Evolutionary conservation across 257 asterid genomes (phyloP).

Genomic region (Salvia hispanica): DNA sequence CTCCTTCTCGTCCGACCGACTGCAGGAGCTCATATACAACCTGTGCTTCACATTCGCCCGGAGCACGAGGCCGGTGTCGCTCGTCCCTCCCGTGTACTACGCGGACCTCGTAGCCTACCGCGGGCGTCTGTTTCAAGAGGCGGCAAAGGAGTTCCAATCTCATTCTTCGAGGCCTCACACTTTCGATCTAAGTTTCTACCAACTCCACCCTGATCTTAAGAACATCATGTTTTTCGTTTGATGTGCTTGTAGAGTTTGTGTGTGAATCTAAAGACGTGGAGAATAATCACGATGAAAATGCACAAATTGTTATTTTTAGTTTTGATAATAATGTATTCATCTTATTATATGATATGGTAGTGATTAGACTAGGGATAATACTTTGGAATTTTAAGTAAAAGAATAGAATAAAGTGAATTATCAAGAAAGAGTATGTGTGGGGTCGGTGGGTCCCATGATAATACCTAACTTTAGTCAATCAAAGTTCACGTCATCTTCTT

Average conservation of each 20-base stretch:
- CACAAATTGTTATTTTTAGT: too few relatives aligned
- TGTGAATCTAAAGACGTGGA: constrained; percentile 25
- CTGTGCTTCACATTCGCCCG: constrained; percentile 72
- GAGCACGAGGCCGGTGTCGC: constrained; percentile 70
- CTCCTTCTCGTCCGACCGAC: constrained; percentile 41
- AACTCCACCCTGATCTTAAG: constrained; percentile 51
- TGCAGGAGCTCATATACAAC: constrained; percentile 57
- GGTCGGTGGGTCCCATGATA: too few relatives aligned
- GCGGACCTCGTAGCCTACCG: constrained; percentile 74
- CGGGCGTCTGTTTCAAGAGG: constrained; percentile 70
- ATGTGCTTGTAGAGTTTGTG: constrained; percentile 34
- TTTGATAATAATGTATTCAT: too few relatives aligned
- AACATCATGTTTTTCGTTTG: constrained; percentile 63
- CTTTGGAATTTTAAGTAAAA: too few relatives aligned
- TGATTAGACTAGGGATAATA: too few relatives aligned
- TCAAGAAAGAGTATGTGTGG: too few relatives aligned
- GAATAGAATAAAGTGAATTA: too few relatives aligned
- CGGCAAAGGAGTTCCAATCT: constrained; percentile 47
- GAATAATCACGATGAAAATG: too few relatives aligned
- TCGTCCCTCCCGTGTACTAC: constrained; percentile 71
- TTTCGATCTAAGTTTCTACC: constrained; percentile 42
- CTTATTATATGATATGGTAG: too few relatives aligned
- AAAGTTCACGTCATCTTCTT: too few relatives aligned
- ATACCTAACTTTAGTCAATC: too few relatives aligned
- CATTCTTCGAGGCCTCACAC: constrained; percentile 33